Evolutionary conservation across 164 flowering plant genomes (phyloP), one percentile per base, ranked within the genome.

Genomic region (Sedum album): DNA sequence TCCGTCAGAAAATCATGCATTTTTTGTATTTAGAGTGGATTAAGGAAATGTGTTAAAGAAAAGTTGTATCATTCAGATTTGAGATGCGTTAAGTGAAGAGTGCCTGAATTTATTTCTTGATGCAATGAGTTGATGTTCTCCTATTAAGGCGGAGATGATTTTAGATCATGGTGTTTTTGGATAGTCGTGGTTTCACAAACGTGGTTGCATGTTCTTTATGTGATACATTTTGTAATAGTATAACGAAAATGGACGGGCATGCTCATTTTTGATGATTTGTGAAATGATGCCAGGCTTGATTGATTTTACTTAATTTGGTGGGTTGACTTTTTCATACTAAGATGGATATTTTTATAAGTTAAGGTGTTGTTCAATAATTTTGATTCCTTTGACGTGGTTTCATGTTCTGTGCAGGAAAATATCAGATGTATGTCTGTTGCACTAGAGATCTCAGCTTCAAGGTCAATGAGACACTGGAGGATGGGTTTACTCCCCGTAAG

Each of bases 401-500:
- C 48, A 44, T 44, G 48, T 44, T 44, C 48, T 44, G 38, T 15
- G 48, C 73, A 80, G 85, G 83, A 41, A 78, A 20, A 46, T 71
- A 51, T 31, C 64, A 38, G 69, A 74, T 83, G 82, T 61, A 78
- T 33, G 80, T 80, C n/a, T 86, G 91, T 53, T 86, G 91, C 75
- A 51, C 64, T 1, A 75, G 49, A 68, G 78, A 83, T 68, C 60
- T 73, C 4, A 80, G 78, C 7, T 71, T 69, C 53, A 83, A 76
- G 66, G 55, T 84, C 41, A 83, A 83, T 53, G 13, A 46, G 39
- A 80, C 79, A 0, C 25, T 68, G 31, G 73, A 31, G 23, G 78
- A 77, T 0, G 75, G 79, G 72, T 84, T 82, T 76, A 73, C 81
- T 49, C 88, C 86, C 18, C 82, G 82, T 14, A 81, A 79, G 69